Evolutionary conservation across 1,139 yeast genomes (phyloP).

Genomic region (Pneumocystis carinii): DNA sequence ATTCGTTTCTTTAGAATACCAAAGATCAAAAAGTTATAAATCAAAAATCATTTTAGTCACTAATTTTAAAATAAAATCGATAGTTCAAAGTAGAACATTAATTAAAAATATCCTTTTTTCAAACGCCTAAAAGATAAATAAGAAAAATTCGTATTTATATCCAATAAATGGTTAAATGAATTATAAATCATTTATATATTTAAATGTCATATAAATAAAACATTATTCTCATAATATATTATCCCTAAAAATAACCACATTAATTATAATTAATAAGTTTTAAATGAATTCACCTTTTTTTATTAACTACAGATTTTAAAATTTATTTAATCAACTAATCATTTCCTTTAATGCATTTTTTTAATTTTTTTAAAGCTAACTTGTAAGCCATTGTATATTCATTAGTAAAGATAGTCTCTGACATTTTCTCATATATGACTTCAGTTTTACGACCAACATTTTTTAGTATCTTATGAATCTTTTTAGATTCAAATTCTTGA

Average conservation of each 20-base stretch:
- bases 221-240: neutral
- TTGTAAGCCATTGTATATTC: neutral
- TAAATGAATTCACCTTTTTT: neutral
- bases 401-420: neutral
- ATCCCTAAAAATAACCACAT: neutral
- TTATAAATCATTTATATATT: neutral
- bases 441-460: neutral
- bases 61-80: too few species aligned
- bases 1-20: neutral
- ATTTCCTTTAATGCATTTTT: neutral
- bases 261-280: neutral
- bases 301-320: neutral
- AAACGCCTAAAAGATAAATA: neutral
- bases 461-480: neutral
- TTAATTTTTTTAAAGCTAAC: neutral
- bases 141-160: neutral
- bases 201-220: neutral
- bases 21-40: too few species aligned
- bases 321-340: neutral
- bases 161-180: neutral
- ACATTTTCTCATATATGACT: neutral
- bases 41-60: too few species aligned
- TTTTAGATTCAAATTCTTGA: constrained; percentile 33
- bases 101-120: too few species aligned
- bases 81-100: too few species aligned